Base-by-base conservation (phyloP, 73 alveolate species). In the Blepharisma stoltei region DNA sequence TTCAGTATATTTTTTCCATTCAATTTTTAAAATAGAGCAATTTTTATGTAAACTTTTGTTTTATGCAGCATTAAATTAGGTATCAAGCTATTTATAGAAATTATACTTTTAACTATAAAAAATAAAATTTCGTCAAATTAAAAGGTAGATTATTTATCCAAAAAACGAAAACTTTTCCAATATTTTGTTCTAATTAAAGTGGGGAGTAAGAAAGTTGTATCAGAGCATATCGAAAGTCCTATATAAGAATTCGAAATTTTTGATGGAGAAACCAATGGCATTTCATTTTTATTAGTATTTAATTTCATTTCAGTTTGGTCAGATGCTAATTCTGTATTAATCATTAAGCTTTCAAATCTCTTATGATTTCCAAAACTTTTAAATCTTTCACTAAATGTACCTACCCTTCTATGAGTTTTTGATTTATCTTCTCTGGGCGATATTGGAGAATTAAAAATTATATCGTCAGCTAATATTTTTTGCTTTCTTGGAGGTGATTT, bases 201-300 rank as follows among this genome's bases (percentile, higher is more conserved):
- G n/a, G n/a, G n/a, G n/a, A n/a, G n/a, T n/a, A 60, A 25, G 45
- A 60, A 60, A 14, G 14, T 38, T 1, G 73, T n/a, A 38, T 60
- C 73, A 25, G 73, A 60, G 18, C 48, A 60, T 60, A 60, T 14
- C 0, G 73, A 60, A 60, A 60, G 23, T 3, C 73, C 73, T 1
- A 60, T 32, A 32, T 32, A 32, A 32, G 41, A 32, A 32, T 32
- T 32, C 41, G 41, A 32, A 32, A 32, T 32, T 32, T 32, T 32
- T 32, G 41, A 32, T 32, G 41, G 41, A 32, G 41, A 32, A 32
- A 32, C 3, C 41, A 32, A 32, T 32, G 41, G 41, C 41, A 32
- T 32, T 32, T 32, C 41, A 3, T 32, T 32, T 32, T 32, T 32
- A 32, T 32, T 3, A 60, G 45, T 0, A 60, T 20, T n/a, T 25